A percentile compares a stretch with the other conserved stretches of the same genome.
Conservation (phyloP, 352 stramenopile species). For the Phytopythium sindhum region DNA sequence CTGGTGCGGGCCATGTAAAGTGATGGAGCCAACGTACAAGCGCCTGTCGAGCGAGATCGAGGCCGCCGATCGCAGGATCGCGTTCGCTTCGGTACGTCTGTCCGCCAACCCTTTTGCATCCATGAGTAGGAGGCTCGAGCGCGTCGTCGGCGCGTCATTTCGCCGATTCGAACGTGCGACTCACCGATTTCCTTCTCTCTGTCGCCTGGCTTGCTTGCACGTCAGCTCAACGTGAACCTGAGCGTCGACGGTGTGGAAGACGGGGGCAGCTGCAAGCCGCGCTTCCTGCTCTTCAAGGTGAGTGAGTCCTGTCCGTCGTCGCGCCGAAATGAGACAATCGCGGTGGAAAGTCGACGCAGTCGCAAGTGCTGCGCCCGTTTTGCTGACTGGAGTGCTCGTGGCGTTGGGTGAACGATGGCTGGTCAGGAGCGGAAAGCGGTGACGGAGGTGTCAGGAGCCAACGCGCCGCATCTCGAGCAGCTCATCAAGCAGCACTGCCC, state of each 20-base stretch:
- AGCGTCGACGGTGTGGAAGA: slow-evolving; percentile 52
- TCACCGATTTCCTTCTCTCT: background rate
- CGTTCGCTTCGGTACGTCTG: slow-evolving; percentile 48
- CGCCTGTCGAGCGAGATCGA: slow-evolving; percentile 55
- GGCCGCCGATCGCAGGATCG: slow-evolving; percentile 41
- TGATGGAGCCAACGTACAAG: slow-evolving; percentile 77
- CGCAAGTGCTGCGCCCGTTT: background rate
- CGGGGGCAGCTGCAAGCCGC: slow-evolving; percentile 57
- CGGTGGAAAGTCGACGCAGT: slow-evolving; percentile 6
- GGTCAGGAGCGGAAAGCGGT: slow-evolving; percentile 54
- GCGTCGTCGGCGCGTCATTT: slow-evolving; percentile 3
- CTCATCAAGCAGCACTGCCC: slow-evolving; percentile 62
- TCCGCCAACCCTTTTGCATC: background rate
- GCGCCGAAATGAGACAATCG: slow-evolving; percentile 5
- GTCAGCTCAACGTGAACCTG: slow-evolving; percentile 47
- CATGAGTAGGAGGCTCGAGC: background rate
- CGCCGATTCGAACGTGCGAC: background rate
- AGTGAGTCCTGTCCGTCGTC: slow-evolving; percentile 1
- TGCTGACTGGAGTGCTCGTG: background rate
- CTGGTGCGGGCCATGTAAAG: slow-evolving; percentile 73
- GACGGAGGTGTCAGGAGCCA: slow-evolving; percentile 53
- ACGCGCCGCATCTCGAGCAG: slow-evolving; percentile 58
- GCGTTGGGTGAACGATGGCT: background rate
- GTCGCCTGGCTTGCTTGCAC: background rate
- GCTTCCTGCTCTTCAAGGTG: slow-evolving; percentile 62